Conservation (phyloP, 768 basidiomycete species). For the Tulasnella calospora region DNA sequence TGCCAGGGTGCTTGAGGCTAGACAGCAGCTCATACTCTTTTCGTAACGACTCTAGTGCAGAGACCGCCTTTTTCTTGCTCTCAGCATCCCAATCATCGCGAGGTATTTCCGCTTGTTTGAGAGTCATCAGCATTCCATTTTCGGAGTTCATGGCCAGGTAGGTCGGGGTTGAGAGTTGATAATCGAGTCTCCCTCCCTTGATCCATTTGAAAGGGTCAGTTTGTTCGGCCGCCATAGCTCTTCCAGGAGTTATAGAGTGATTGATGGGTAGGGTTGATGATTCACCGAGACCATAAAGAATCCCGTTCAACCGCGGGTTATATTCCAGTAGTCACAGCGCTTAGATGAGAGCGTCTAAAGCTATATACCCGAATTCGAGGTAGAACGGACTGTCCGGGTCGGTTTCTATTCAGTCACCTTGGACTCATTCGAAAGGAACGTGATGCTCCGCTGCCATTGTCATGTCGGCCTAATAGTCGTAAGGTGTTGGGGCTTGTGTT, state of each 20-base stretch:
- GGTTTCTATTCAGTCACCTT: conserved; percentile 71
- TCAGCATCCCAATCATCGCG: conserved; percentile 78
- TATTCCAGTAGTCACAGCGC: conserved; percentile 35
- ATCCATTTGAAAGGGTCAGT: conserved; percentile 69
- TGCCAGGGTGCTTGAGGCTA: conserved; percentile 54
- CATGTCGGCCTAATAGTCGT: not conserved
- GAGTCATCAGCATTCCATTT: conserved; percentile 88
- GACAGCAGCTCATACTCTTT: conserved; percentile 89
- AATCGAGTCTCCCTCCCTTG: conserved; percentile 90
- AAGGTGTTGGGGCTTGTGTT: not conserved
- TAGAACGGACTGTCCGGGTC: not conserved
- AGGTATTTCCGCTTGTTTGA: conserved; percentile 93
- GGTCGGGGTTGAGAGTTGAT: conserved; percentile 90
- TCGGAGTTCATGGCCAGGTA: conserved; percentile 93
- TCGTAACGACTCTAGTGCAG: conserved; percentile 85
- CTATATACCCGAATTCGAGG: no score
- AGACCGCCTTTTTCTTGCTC: conserved; percentile 72
- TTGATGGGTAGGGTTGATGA: no score
- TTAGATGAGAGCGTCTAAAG: no score
- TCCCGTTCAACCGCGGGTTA: conserved; percentile 49
- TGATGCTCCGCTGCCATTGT: not conserved
- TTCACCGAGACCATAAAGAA: no score
- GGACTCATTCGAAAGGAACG: conserved; percentile 75
- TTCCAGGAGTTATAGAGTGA: no score
- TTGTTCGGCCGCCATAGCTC: no score